These are phyloP conservation scores for Neophaeococcomyces aloes DNA, from an alignment of 2,329 filamentous ascomycete genomes.

Conservation along the genomic window DNA sequence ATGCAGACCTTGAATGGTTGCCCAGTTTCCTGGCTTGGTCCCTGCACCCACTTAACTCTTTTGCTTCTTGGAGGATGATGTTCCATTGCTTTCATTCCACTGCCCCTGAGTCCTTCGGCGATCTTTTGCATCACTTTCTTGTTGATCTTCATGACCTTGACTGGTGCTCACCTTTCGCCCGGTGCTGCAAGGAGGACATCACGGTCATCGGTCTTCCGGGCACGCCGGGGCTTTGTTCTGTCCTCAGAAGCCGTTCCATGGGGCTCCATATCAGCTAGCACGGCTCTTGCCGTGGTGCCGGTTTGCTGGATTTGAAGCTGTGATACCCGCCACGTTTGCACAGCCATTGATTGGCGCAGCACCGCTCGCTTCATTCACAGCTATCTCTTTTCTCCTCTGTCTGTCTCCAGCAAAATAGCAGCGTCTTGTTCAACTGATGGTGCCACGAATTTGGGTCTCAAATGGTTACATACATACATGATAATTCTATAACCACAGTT, in stretches of 20 bases:
- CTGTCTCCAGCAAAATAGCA: too few species aligned
- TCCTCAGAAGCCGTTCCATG: too few species aligned
- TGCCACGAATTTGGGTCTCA: too few species aligned
- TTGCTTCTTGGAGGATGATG: background rate
- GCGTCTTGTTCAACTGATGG: too few species aligned
- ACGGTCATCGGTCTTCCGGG: too few species aligned
- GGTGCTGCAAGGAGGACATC: conserved; percentile 1
- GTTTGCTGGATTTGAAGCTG: background rate
- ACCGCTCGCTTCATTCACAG: background rate
- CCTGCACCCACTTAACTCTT: background rate
- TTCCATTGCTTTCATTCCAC: background rate
- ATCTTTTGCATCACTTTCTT: conserved; percentile 8
- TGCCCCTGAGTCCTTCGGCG: conserved; percentile 1
- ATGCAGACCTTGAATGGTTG: background rate
- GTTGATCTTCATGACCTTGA: background rate
- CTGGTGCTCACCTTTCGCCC: background rate
- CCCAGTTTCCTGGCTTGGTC: background rate
- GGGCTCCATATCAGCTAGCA: too few species aligned
- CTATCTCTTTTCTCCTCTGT: too few species aligned
- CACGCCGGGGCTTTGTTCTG: too few species aligned
- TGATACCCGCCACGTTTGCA: background rate
- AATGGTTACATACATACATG: too few species aligned
- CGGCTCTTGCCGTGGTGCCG: background rate
- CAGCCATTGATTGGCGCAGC: background rate
- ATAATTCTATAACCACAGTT: too few species aligned